Conservation (phyloP, 495 filamentous ascomycete species). For the Hamigera avellanea region DNA sequence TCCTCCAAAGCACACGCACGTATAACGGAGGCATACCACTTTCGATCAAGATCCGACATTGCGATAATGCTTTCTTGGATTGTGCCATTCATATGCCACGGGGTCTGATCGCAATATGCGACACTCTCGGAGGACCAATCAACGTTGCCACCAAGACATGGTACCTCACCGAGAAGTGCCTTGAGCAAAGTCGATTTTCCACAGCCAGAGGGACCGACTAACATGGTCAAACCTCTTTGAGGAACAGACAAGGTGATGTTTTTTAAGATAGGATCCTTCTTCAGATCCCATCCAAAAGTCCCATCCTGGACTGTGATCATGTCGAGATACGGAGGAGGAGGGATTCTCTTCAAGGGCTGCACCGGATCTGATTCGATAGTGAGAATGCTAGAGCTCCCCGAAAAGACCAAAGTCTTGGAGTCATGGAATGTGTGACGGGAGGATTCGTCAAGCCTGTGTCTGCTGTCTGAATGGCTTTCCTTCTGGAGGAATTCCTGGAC, state of each 20-base stretch:
- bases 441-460: conserved; percentile 6
- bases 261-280: conserved; percentile 31
- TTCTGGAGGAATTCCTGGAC: conserved; percentile 48
- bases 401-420: conserved; percentile 11
- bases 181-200: conserved; percentile 51
- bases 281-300: conserved; percentile 39
- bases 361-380: conserved; percentile 15
- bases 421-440: conserved; percentile 5
- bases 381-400: conserved; percentile 9
- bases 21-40: conserved; percentile 51
- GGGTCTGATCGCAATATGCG: conserved; percentile 41
- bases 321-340: conserved; percentile 5
- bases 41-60: conserved; percentile 39
- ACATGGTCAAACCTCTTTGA: conserved; percentile 31
- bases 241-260: conserved; percentile 29
- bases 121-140: conserved; percentile 24
- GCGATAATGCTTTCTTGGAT: conserved; percentile 47
- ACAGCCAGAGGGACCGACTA: conserved; percentile 49
- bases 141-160: conserved; percentile 27
- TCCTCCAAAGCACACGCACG: conserved; percentile 49
- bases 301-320: conserved; percentile 33
- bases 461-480: conserved; percentile 22
- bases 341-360: conserved; percentile 13
- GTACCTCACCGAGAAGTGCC: conserved; percentile 45
- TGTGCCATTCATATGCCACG: conserved; percentile 46